These are phyloP conservation scores for Golubevia sp. DNA, from an alignment of 1,284 basidiomycete genomes.

Conservation along the genomic window DNA sequence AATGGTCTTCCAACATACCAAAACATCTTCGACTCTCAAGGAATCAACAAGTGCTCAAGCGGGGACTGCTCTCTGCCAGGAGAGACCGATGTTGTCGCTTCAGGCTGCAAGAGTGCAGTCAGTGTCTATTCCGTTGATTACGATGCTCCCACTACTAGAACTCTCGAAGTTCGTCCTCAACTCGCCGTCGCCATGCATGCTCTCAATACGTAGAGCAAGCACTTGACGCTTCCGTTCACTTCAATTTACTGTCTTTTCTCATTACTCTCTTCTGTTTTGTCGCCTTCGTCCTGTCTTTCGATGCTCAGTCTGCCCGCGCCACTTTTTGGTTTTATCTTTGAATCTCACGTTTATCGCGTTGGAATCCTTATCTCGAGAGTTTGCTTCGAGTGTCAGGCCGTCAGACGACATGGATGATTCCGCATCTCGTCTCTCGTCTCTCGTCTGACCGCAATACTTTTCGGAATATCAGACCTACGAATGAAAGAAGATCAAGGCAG, in stretches of 20 bases:
- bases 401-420: too few species aligned
- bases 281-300: too few species aligned
- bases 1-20: constrained; percentile 38
- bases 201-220: not conserved
- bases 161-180: not conserved
- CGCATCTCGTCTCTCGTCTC: too few species aligned
- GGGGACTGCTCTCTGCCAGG: constrained; percentile 45
- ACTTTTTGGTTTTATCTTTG: too few species aligned
- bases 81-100: constrained; percentile 33
- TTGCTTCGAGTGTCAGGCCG: too few species aligned
- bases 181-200: not conserved
- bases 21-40: constrained; percentile 20
- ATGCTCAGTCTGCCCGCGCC: too few species aligned
- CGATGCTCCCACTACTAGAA: constrained; percentile 29
- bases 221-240: not conserved
- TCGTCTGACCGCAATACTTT: too few species aligned
- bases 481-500: too few species aligned
- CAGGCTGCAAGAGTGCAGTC: constrained; percentile 32
- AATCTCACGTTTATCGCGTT: too few species aligned
- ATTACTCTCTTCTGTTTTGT: not conserved
- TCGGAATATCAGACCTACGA: too few species aligned
- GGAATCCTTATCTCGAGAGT: too few species aligned
- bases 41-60: constrained; percentile 32
- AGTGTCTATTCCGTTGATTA: constrained; percentile 43
- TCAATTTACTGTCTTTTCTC: not conserved